Evolutionary conservation across 345 rosid genomes (phyloP), one percentile per base, ranked within the genome.

Genomic region (Corymbia maculata): DNA sequence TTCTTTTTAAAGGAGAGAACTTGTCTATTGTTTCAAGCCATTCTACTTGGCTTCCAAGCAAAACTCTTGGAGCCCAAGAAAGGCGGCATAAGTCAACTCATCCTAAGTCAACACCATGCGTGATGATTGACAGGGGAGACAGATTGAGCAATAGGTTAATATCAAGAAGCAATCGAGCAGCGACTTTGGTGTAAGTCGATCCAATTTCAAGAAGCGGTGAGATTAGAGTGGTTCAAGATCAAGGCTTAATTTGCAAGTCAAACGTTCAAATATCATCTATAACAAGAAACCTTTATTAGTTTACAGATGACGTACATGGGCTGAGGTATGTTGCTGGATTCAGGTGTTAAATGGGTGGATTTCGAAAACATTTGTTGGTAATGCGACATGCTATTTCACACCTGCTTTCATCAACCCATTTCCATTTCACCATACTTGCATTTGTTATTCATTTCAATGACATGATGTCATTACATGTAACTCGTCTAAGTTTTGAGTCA

Each of bases 171-270:
- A 17, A 53, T 53, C 21, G 11, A 55, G 11, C 11, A 19, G 12
- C 0, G 0, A 55, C 2, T 1, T 55, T 11, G 2, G 0, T 3
- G 59, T 55, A 0, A 55, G 61, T 26, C 26, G 0, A 55, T 55
- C 28, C 4, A 55, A 22, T n/a, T n/a, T n/a, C n/a, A n/a, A n/a
- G n/a, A n/a, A n/a, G n/a, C n/a, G n/a, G n/a, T n/a, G n/a, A n/a
- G n/a, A n/a, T n/a, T n/a, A n/a, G n/a, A n/a, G n/a, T n/a, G n/a
- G n/a, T n/a, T n/a, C n/a, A n/a, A n/a, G n/a, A n/a, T n/a, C n/a
- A n/a, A n/a, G n/a, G n/a, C n/a, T n/a, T n/a, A n/a, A n/a, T 8
- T 22, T 55, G 61, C 61, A 55, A 55, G 28, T 0, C 70, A 64
- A 64, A 64, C 42, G 70, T 64, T 64, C 5, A 1, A 8, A n/a